phyloP scores from a whole-genome alignment of 352 stramenopile species.

The Phytophthora lateralis region DNA sequence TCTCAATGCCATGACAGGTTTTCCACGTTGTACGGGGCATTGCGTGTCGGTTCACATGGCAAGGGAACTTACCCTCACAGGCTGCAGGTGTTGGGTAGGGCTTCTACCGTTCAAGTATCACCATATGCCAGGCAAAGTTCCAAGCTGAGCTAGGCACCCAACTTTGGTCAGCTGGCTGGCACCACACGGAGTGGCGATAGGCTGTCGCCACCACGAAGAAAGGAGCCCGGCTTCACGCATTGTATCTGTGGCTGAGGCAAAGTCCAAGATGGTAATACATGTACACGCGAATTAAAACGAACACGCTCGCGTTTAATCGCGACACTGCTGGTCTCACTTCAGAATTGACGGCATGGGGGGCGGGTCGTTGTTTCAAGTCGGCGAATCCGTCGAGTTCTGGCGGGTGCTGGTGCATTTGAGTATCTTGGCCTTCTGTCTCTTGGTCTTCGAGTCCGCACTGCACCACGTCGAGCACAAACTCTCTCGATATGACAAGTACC shows the following conservation, averaged over 20 bases:
- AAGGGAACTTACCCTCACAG: neutral
- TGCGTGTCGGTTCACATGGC: neutral
- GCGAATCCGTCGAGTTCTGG: constrained; percentile 59
- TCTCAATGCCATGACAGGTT: neutral
- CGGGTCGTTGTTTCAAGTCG: constrained; percentile 61
- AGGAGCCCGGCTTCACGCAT: constrained; percentile 16
- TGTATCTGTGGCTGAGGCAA: constrained; percentile 10
- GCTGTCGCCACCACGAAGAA: constrained; percentile 14
- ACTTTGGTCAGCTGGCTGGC: constrained; percentile 16
- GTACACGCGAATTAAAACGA: neutral
- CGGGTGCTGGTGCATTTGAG: constrained; percentile 54
- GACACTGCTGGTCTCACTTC: constrained; percentile 25
- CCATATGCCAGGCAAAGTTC: neutral
- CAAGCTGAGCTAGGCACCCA: neutral
- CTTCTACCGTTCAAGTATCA: neutral
- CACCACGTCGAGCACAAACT: constrained; percentile 60
- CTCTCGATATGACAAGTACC: constrained; percentile 61
- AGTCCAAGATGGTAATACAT: neutral
- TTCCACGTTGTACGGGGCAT: constrained; percentile 4
- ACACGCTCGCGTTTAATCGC: constrained; percentile 16
- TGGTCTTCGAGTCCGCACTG: constrained; percentile 51
- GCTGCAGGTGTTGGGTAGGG: constrained; percentile 4
- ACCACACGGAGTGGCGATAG: constrained; percentile 20
- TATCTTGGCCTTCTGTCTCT: constrained; percentile 53
- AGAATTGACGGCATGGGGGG: constrained; percentile 25